A percentile compares a stretch with the other conserved stretches of the same genome.
These are phyloP conservation scores for Ascoidea tarda DNA, from an alignment of 805 yeast genomes.

Conservation along the genomic window DNA sequence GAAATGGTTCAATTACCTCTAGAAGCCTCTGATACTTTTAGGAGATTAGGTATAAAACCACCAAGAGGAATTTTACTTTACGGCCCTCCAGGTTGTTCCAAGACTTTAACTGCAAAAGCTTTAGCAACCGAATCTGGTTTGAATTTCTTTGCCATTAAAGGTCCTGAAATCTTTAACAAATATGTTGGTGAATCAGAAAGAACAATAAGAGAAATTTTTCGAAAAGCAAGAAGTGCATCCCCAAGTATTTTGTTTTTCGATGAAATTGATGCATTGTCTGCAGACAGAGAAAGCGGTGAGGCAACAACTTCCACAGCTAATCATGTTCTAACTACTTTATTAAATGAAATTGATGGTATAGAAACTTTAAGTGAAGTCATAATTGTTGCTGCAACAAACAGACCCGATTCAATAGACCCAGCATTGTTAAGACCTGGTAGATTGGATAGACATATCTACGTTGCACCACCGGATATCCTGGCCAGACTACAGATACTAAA, in stretches of 20 bases:
- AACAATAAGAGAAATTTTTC: conserved; percentile 83
- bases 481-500: conserved; percentile 70
- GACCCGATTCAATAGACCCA: conserved; percentile 88
- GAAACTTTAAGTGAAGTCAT: conserved; percentile 91
- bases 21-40: conserved; percentile 66
- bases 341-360: conserved; percentile 95
- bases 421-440: conserved; percentile 94
- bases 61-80: conserved; percentile 89
- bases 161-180: conserved; percentile 91
- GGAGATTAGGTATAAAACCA: conserved; percentile 65
- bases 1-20: conserved; percentile 92
- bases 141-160: conserved; percentile 88
- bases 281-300: conserved; percentile 48
- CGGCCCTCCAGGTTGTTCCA: conserved; percentile 99
- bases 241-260: conserved; percentile 93
- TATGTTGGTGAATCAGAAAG: conserved; percentile 94
- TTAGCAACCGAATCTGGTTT: conserved; percentile 91
- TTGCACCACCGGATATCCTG: conserved; percentile 74
- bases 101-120: conserved; percentile 89
- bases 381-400: conserved; percentile 89
- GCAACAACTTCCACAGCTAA: conserved; percentile 56
- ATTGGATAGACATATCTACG: conserved; percentile 84
- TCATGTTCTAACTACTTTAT: conserved; percentile 77
- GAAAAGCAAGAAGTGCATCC: conserved; percentile 88
- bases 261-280: conserved; percentile 89